Conservation (phyloP, 441 rosid species). For the Croton laevigatus region DNA sequence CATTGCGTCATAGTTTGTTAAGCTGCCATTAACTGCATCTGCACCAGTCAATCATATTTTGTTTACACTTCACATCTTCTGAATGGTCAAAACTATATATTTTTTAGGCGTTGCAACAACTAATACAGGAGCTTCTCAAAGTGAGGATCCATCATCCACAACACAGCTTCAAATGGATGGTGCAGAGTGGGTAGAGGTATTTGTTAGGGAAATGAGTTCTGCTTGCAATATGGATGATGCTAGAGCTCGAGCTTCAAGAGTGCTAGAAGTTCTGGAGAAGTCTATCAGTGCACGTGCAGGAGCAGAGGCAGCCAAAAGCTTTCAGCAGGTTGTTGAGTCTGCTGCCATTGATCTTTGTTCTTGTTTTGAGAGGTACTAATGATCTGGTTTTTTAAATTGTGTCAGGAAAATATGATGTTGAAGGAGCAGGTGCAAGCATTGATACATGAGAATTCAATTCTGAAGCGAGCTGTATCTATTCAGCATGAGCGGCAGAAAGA, state of each 20-base stretch:
- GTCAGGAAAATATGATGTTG: constrained; percentile 65
- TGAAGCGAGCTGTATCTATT: constrained; percentile 77
- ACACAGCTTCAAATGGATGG: constrained; percentile 39
- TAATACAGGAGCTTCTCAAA: constrained; percentile 35
- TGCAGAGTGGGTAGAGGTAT: constrained; percentile 67
- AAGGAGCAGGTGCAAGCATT: constrained; percentile 73
- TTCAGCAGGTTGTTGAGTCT: constrained; percentile 45
- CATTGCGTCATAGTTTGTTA: neutral
- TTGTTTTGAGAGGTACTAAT: constrained; percentile 11
- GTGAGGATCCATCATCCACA: constrained; percentile 38
- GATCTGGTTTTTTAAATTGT: constrained; percentile 5
- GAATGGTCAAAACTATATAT: constrained; percentile 10
- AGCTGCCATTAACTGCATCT: neutral
- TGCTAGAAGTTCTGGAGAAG: constrained; percentile 77
- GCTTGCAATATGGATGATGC: constrained; percentile 87
- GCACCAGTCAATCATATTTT: neutral
- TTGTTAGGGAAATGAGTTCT: constrained; percentile 77
- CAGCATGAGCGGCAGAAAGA: constrained; percentile 91
- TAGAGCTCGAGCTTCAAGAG: constrained; percentile 79
- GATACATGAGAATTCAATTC: constrained; percentile 68
- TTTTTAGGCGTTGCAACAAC: constrained; percentile 34
- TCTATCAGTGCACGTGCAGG: constrained; percentile 65
- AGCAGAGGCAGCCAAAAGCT: constrained; percentile 54
- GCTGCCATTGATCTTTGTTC: neutral
- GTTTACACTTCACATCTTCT: neutral